Percentiles rank a stretch among this genome's conserved stretches.
Evolutionary conservation across 176 grass and related monocot genomes (phyloP).

Genomic region (Rhynchospora breviuscula): DNA sequence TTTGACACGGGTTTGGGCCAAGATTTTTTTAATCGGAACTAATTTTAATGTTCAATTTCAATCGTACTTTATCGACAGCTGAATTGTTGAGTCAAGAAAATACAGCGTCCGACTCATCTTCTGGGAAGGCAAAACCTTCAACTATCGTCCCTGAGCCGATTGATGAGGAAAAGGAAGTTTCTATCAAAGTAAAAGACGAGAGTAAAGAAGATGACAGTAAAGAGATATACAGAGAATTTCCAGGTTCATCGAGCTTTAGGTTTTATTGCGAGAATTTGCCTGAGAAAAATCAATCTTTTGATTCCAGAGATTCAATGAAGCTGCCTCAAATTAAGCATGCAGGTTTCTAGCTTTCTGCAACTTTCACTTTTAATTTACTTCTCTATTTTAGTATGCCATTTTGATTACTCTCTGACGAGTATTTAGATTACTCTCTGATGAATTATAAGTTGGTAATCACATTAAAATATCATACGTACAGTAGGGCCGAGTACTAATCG

Average conservation of each 20-base stretch:
- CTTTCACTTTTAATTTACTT: not conserved
- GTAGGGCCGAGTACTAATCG: too few relatives aligned
- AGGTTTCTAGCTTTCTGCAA: not conserved
- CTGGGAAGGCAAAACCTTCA: slow-evolving; percentile 14
- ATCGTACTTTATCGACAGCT: slow-evolving; percentile 16
- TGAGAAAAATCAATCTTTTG: too few relatives aligned
- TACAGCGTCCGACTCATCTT: not conserved
- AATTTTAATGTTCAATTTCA: not conserved
- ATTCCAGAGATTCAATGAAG: too few relatives aligned
- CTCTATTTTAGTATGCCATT: not conserved
- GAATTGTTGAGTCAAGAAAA: slow-evolving; percentile 16
- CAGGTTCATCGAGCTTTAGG: slow-evolving; percentile 23
- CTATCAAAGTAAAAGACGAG: not conserved
- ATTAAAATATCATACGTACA: too few relatives aligned
- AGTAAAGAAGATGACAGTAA: slow-evolving; percentile 6
- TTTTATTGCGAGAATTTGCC: slow-evolving; percentile 6
- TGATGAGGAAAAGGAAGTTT: slow-evolving; percentile 12
- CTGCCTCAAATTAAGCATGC: not conserved
- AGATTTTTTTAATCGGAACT: not conserved
- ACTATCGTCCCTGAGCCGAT: slow-evolving; percentile 14
- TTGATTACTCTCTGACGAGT: too few relatives aligned
- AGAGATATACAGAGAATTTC: not conserved
- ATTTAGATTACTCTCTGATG: too few relatives aligned
- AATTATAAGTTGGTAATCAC: too few relatives aligned
- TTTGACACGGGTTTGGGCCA: too few relatives aligned